A percentile compares a stretch with the other conserved stretches of the same genome.
phyloP scores from a whole-genome alignment of 371 early-diverging fungal species.

The Gilbertella persicaria region DNA sequence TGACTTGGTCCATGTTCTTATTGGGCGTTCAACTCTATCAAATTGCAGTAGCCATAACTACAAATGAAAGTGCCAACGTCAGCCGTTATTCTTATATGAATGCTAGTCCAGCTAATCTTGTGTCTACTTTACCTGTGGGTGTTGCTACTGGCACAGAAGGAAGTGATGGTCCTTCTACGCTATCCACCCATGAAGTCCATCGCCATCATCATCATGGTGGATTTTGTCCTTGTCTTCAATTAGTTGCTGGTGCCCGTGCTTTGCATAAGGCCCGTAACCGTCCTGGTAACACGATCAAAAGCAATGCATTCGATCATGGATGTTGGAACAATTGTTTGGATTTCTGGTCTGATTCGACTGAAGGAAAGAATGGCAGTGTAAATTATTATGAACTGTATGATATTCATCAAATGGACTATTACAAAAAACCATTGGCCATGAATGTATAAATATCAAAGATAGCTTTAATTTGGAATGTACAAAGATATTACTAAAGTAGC shows the following conservation, averaged over 20 bases:
- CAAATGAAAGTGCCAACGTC: conserved; percentile 86
- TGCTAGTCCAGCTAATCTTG: conserved; percentile 30
- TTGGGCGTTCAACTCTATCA: conserved; percentile 78
- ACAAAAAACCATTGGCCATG: conserved; percentile 7
- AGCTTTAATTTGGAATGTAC: not conserved
- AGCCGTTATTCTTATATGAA: conserved; percentile 59
- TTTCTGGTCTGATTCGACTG: conserved; percentile 73
- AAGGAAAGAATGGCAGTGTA: conserved; percentile 52
- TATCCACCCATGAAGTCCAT: conserved; percentile 17
- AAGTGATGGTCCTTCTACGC: conserved; percentile 36
- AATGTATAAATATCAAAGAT: conserved; percentile 12
- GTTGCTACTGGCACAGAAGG: conserved; percentile 36
- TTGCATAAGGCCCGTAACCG: conserved; percentile 37
- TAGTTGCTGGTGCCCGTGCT: conserved; percentile 50
- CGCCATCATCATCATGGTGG: conserved; percentile 17
- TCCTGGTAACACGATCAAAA: conserved; percentile 11
- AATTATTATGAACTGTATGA: conserved; percentile 66
- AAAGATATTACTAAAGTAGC: not conserved
- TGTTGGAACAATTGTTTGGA: conserved; percentile 74
- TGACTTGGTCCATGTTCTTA: conserved; percentile 81
- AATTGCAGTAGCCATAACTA: conserved; percentile 78
- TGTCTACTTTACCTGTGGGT: conserved; percentile 39
- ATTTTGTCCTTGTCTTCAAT: conserved; percentile 46
- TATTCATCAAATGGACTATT: conserved; percentile 27
- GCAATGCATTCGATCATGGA: conserved; percentile 75